phyloP scores from a whole-genome alignment of 495 filamentous ascomycete genomes.

The Penicillium waksmanii region DNA sequence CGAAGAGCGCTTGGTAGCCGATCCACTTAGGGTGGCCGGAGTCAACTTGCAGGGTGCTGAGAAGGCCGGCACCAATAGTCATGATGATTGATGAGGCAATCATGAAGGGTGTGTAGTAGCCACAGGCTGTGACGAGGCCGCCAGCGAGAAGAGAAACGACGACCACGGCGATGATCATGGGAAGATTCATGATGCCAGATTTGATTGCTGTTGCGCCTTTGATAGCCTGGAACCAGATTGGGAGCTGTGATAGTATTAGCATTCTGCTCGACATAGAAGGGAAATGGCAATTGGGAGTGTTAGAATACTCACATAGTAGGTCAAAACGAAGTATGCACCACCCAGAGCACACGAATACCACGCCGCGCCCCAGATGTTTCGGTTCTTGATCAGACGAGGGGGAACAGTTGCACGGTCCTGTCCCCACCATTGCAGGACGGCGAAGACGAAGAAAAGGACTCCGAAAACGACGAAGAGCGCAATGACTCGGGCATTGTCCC shows the following conservation, averaged over 20 bases:
- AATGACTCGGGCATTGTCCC: constrained; percentile 68
- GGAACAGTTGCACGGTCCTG: constrained; percentile 79
- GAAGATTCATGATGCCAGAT: constrained; percentile 79
- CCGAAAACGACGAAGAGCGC: constrained; percentile 71
- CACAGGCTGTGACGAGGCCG: constrained; percentile 59
- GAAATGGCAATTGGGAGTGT: background rate
- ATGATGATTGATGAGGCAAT: constrained; percentile 59
- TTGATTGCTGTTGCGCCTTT: constrained; percentile 67
- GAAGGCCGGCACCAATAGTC: constrained; percentile 69
- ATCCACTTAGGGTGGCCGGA: constrained; percentile 68
- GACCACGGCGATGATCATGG: constrained; percentile 67
- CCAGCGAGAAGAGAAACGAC: constrained; percentile 65
- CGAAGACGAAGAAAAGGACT: constrained; percentile 66
- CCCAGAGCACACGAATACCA: constrained; percentile 61
- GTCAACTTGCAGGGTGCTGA: constrained; percentile 63
- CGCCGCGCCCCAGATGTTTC: constrained; percentile 61
- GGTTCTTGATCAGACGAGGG: constrained; percentile 69
- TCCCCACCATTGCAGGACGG: constrained; percentile 64
- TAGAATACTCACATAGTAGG: constrained; percentile 51
- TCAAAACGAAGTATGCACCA: constrained; percentile 66
- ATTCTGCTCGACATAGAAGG: background rate
- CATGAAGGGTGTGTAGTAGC: constrained; percentile 82
- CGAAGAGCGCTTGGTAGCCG: constrained; percentile 74
- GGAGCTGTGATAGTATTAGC: constrained; percentile 57
- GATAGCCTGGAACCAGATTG: constrained; percentile 90